Evolutionary conservation across 1,284 basidiomycete species (phyloP).

Genomic region (Ceratorhiza oryzae-sativae): DNA sequence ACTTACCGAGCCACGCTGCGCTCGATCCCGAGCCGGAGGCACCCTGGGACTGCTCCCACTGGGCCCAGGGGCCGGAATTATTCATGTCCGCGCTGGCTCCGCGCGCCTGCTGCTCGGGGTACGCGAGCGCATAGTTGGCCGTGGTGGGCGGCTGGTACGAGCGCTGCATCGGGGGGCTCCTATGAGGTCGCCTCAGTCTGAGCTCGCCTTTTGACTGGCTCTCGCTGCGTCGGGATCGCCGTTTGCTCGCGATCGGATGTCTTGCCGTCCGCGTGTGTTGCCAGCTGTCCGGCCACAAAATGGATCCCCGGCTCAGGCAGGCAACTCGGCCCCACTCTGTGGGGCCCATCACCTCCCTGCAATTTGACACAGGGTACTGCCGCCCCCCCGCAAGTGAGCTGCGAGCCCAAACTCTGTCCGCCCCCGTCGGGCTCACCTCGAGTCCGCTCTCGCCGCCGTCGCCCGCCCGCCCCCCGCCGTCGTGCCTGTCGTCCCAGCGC

Average conservation of each 20-base stretch:
- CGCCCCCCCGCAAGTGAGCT: constrained; percentile 18
- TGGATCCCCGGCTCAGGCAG: too few relatives aligned
- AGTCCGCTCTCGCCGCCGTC: background rate
- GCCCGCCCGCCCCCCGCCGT: too few relatives aligned
- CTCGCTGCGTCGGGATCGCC: constrained; percentile 36
- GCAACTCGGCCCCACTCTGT: constrained; percentile 18
- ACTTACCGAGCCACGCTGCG: constrained; percentile 38
- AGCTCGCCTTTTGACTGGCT: constrained; percentile 2
- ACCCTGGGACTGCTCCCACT: constrained; percentile 38
- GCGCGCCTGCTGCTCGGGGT: constrained; percentile 21
- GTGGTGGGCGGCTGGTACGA: background rate
- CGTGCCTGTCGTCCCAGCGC: background rate
- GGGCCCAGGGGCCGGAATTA: constrained; percentile 23
- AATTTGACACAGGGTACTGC: background rate
- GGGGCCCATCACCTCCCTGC: background rate
- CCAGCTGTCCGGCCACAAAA: constrained; percentile 7
- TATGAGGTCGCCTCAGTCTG: background rate
- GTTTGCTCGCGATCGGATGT: constrained; percentile 28
- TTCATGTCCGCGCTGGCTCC: background rate
- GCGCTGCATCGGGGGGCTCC: constrained; percentile 7
- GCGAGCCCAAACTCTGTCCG: constrained; percentile 6
- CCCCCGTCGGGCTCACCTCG: constrained; percentile 25
- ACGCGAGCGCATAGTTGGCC: constrained; percentile 34
- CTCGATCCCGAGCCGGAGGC: constrained; percentile 30
- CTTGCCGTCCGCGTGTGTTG: background rate